These are phyloP conservation scores for Coemansia biformis DNA, from an alignment of 192 early-diverging fungal species.

Conservation along the genomic window DNA sequence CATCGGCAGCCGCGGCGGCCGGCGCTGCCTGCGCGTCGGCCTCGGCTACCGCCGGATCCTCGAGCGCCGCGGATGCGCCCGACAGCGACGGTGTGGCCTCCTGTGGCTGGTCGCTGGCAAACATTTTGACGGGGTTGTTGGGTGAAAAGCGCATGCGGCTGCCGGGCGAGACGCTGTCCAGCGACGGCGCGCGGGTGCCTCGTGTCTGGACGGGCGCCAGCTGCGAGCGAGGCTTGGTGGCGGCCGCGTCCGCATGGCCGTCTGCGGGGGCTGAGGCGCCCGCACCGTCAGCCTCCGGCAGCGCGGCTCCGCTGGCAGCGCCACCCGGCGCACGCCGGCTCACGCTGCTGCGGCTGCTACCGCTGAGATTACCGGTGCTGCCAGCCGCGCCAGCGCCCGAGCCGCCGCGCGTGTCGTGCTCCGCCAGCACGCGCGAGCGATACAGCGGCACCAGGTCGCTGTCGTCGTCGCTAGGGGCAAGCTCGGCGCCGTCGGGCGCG, in stretches of 20 bases:
- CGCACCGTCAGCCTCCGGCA: neutral
- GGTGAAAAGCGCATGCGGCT: constrained; percentile 27
- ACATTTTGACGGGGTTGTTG: constrained; percentile 8
- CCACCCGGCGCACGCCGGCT: too few relatives aligned
- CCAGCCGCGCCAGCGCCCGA: constrained; percentile 1
- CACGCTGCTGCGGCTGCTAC: too few relatives aligned
- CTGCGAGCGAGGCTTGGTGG: neutral
- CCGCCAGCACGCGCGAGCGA: constrained; percentile 26
- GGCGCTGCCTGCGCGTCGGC: neutral
- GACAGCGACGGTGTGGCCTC: too few relatives aligned
- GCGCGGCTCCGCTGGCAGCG: neutral
- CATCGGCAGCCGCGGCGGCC: too few relatives aligned
- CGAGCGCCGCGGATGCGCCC: too few relatives aligned
- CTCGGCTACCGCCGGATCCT: neutral
- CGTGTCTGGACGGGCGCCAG: constrained; percentile 8
- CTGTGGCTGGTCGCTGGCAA: neutral
- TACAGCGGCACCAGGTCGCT: constrained; percentile 44
- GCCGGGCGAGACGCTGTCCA: neutral
- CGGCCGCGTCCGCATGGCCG: neutral
- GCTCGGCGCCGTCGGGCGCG: constrained; percentile 1
- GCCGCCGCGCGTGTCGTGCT: constrained; percentile 9
- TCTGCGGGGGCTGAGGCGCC: neutral
- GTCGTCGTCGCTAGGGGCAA: constrained; percentile 18
- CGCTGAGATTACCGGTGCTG: too few relatives aligned
- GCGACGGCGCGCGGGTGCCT: neutral